Base-by-base conservation (phyloP, 257 asterid species). In the Capsicum chinense region DNA sequence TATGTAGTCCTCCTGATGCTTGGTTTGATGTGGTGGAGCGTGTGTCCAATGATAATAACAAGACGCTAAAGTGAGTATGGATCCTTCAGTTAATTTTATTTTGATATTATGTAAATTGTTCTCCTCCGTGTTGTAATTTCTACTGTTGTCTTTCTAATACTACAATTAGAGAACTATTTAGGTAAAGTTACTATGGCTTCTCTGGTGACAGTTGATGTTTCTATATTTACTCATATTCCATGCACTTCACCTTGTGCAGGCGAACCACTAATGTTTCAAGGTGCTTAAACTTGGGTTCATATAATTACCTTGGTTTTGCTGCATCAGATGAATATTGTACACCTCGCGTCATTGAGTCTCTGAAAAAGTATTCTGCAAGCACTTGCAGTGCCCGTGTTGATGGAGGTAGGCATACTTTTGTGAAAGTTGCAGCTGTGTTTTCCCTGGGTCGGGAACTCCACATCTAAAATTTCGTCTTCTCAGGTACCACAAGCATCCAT, bases 1-100 rank as follows among this genome's bases (percentile, higher is more conserved):
- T 97, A 88, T 85, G 97, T n/a, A 93, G 99, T 86, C 90, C 98
- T 86, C 99, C 99, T 17, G 99, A 97, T 97, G 94, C 99, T 90
- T 97, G 99, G 99, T 90, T 97, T 82, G 99, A 97, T 90, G 91
- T 97, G 90, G 99, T 97, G 89, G 98, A 95, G 91, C 99, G 99
- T 84, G 85, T 95, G 73, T 97, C 99, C 68, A 85, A 93, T 44
- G 98, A 97, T 89, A 91, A 92, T 84, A 97, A 97, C 93, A 97
- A 95, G 89, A 97, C 98, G 5, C 88, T 97, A 47, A 88, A 93
- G 98, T 97, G 86, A 90, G 93, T 87, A 60, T 76, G 69, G 39
- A 17, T 58, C 79, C 50, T 67, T 62, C 63, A n/a, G 73, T 66
- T 66, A 71, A 54, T 59, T 14, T 39, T 12, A 9, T 63, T 16